A percentile compares a stretch with the other conserved stretches of the same genome.
Evolutionary conservation across 495 filamentous ascomycete genomes (phyloP).

Genomic region (Talaromyces wortmannii): DNA sequence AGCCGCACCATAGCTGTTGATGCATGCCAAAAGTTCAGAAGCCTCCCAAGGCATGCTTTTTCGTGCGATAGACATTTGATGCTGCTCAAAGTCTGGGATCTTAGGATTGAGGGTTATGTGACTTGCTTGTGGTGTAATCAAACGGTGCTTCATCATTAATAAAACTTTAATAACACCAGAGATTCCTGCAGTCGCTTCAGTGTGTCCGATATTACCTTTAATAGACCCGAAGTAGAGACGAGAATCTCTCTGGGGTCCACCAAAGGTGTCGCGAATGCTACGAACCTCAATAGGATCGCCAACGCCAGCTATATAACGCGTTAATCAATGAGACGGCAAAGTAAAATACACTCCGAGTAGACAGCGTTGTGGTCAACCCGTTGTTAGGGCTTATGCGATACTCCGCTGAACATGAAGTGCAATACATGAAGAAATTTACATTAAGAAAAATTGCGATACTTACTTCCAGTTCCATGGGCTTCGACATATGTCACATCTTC

Average conservation of each 20-base stretch:
- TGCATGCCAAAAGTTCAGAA: conserved; percentile 15
- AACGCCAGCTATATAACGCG: too few relatives aligned
- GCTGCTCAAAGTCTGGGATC: conserved; percentile 18
- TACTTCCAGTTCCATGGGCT: conserved; percentile 12
- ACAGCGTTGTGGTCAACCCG: too few relatives aligned
- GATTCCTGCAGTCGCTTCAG: conserved; percentile 36
- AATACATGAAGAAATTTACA: neutral
- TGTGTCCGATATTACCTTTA: conserved; percentile 44
- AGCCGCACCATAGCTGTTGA: conserved; percentile 48
- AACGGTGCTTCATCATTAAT: conserved; percentile 33
- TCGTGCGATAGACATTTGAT: conserved; percentile 27
- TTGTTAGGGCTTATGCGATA: too few relatives aligned
- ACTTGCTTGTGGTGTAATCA: conserved; percentile 26
- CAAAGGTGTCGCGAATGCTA: conserved; percentile 28
- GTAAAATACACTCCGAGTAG: too few relatives aligned
- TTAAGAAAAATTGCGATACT: neutral
- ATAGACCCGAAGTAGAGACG: conserved; percentile 27
- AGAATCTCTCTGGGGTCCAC: conserved; percentile 8
- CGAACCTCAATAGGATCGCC: conserved; percentile 32
- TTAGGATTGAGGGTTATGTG: conserved; percentile 31
- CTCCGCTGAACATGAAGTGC: conserved; percentile 27
- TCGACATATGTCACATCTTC: conserved; percentile 11
- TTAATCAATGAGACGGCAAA: too few relatives aligned
- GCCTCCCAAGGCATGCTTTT: conserved; percentile 15
- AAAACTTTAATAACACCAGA: conserved; percentile 35